These are phyloP conservation scores for Malus sieversii DNA, from an alignment of 306 rosid species.

Conservation along the genomic window DNA sequence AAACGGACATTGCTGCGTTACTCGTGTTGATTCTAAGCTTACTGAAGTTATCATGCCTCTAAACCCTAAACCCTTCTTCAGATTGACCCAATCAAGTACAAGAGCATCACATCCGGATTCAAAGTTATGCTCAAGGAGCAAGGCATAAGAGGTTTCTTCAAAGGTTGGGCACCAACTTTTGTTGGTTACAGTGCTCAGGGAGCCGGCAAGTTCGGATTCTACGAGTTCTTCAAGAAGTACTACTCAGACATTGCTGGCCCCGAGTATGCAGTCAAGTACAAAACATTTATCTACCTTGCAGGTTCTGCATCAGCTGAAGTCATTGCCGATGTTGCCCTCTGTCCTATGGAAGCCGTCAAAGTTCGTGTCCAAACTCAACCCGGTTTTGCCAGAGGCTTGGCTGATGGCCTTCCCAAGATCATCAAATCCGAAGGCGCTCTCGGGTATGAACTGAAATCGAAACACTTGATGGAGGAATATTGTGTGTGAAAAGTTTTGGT, in stretches of 20 bases:
- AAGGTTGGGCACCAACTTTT: slow-evolving; percentile 79
- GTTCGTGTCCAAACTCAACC: slow-evolving; percentile 92
- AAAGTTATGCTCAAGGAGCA: slow-evolving; percentile 66
- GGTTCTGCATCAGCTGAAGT: slow-evolving; percentile 85
- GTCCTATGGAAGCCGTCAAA: slow-evolving; percentile 87
- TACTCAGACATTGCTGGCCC: slow-evolving; percentile 78
- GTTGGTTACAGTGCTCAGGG: slow-evolving; percentile 86
- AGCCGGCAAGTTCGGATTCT: slow-evolving; percentile 70
- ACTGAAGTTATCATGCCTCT: not conserved
- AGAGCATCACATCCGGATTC: slow-evolving; percentile 57
- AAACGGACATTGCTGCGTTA: not conserved
- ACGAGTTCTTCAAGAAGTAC: slow-evolving; percentile 81
- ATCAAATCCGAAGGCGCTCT: slow-evolving; percentile 53
- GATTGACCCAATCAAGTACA: slow-evolving; percentile 73
- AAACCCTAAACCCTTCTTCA: not conserved
- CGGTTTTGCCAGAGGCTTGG: slow-evolving; percentile 72
- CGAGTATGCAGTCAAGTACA: slow-evolving; percentile 65
- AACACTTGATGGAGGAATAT: not conserved
- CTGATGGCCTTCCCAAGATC: slow-evolving; percentile 67
- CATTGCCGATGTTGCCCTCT: slow-evolving; percentile 70
- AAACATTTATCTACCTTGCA: slow-evolving; percentile 65
- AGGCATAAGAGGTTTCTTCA: slow-evolving; percentile 59
- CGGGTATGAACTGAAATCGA: slow-evolving; percentile 32
- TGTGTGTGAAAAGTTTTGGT: not conserved
- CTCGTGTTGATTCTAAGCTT: not conserved